Evolutionary conservation across 2,329 filamentous ascomycete genomes (phyloP), one percentile per base, ranked within the genome.

Genomic region (Plectosphaerella sp.): DNA sequence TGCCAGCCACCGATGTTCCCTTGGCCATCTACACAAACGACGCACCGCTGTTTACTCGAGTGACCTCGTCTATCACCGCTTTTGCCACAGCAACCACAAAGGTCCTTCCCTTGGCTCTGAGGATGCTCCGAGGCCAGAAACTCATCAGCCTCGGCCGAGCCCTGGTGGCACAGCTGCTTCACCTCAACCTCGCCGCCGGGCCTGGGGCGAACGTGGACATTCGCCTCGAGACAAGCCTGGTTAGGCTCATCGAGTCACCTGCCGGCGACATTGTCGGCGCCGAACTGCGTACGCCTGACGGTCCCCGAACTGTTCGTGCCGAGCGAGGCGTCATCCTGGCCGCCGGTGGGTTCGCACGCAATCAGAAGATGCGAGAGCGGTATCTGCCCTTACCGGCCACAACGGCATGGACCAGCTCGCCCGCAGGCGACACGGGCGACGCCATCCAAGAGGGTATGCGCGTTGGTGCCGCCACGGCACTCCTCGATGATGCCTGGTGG

Each of bases 401-500:
- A 28, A 48, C 57, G 2, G 49, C 61, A 11, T 68, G 64, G 65
- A 64, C 63, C 5, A 59, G 54, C 5, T 58, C 61, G 15, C 56
- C 48, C 37, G 54, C 56, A 28, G 57, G 46, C 10, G 68, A 66
- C 57, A 59, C 50, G 18, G 67, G 59, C 45, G 66, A 62, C 41
- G 62, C 59, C 9, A 61, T 69, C 1, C 11, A 42, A 3, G 52
- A 46, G 3, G 52, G 37, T 6, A 33, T 43, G 49, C 43, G 39
- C 2, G 39, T 52, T 4, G 52, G 66, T 10, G 64, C 61, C 1
- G 61, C 61, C 8, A 65, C 61, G 12, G 61, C 67, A 3, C 58
- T 68, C 4, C 61, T 70, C 58, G 62, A 65, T 50, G 59, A 62
- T 8, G 62, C 65, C 8, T 69, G 68, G 64, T 71, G 68, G 67